These are phyloP conservation scores for Lachnellula arida DNA, from an alignment of 2,329 filamentous ascomycete species.

Conservation along the genomic window DNA sequence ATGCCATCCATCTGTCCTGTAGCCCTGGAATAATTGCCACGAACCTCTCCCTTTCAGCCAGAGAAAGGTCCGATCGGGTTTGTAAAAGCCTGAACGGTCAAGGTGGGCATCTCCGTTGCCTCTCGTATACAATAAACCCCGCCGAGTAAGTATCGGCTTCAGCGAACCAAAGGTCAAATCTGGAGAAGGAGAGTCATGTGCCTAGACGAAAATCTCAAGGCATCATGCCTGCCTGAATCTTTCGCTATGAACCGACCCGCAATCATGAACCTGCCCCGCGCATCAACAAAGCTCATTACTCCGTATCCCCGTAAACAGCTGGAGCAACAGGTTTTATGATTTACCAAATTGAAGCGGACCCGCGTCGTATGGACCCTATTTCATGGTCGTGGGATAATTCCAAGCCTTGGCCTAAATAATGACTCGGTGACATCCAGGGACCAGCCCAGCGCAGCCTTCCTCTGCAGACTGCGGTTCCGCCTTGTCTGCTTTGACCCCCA, in stretches of 20 bases:
- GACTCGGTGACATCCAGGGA: not conserved
- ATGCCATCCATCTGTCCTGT: too few species aligned
- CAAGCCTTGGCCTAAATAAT: not conserved
- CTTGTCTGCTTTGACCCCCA: not conserved
- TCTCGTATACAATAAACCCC: not conserved
- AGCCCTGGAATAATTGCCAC: too few species aligned
- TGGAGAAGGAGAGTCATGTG: not conserved
- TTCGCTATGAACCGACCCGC: not conserved
- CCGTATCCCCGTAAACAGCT: too few species aligned
- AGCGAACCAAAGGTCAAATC: not conserved
- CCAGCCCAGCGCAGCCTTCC: not conserved
- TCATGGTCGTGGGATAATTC: not conserved
- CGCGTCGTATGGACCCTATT: not conserved
- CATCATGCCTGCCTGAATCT: not conserved
- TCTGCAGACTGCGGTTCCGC: too few species aligned
- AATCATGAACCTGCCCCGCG: not conserved
- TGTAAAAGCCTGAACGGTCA: not conserved
- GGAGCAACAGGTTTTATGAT: not conserved
- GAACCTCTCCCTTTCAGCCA: too few species aligned
- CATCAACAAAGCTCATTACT: not conserved
- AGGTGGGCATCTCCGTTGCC: not conserved
- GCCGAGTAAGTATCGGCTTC: not conserved
- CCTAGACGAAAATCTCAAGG: not conserved
- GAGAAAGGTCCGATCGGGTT: too few species aligned
- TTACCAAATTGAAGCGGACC: not conserved